Evolutionary conservation across 148 eudicot genomes (phyloP), one percentile per base, ranked within the genome.

Genomic region (Silene latifolia): DNA sequence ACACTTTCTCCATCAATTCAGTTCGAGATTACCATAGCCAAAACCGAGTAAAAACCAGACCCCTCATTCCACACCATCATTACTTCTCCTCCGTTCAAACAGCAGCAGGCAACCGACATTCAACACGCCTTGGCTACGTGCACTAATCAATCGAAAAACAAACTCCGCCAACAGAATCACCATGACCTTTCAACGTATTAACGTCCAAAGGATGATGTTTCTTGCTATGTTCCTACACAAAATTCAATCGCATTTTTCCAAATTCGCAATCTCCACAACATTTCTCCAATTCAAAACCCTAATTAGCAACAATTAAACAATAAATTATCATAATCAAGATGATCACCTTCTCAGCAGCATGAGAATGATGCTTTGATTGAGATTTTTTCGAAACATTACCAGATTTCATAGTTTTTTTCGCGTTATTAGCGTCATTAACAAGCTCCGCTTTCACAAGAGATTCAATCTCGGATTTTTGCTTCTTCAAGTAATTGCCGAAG

Each of bases 151-250:
- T n/a, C 46, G 97, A 92, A 79, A 96, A 95, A 68, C 85, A 86
- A 27, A 96, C 67, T 58, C 93, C 90, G 17, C 85, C 90, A 81
- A 92, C 93, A 54, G 88, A 68, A 84, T 96, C 99, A 4, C 90
- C 87, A 71, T 96, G 99, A 78, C 99, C 99, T 86, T 96, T 96
- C 78, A 96, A 76, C 66, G 99, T 96, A 73, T 96, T 96, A 85
- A 96, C 74, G 83, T 96, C 98, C 87, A 96, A 83, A 1, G 89
- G 91, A 78, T 96, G 99, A 81, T 96, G 99, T 78, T 83, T 83
- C 90, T 90, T 96, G 81, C 74, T 87, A 61, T 81, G 87, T 35
- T 95, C 99, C 99, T 92, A 69, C 85, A 89, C 67, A 80, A 25
- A 47, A 61, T 60, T 59, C 61, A 73, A 77, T 72, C 58, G 58